Evolutionary conservation across 352 stramenopile species (phyloP).

Genomic region (Pythium brachiatum): DNA sequence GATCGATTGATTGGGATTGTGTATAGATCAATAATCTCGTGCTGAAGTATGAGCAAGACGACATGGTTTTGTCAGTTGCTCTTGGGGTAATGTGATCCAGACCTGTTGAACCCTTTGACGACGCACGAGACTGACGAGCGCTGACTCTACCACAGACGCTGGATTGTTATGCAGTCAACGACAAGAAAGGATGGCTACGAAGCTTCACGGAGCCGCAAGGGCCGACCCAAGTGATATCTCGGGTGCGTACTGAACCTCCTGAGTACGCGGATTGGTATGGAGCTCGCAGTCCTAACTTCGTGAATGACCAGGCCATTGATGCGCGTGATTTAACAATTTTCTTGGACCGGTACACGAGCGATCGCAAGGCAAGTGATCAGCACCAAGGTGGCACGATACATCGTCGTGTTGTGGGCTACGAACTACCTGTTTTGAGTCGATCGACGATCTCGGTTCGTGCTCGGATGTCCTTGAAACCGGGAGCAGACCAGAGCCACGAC

Average conservation of each 20-base stretch:
- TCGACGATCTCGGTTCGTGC: conserved; percentile 63
- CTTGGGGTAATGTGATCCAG: conserved; percentile 49
- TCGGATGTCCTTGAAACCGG: conserved; percentile 49
- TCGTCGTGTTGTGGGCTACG: conserved; percentile 76
- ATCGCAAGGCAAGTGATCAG: conserved; percentile 33
- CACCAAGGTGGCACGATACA: conserved; percentile 34
- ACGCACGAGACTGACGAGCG: background rate
- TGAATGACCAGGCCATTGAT: conserved; percentile 44
- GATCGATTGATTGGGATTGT: too few species aligned
- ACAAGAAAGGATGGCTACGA: conserved; percentile 50
- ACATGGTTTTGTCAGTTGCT: conserved; percentile 82
- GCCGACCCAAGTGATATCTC: conserved; percentile 27
- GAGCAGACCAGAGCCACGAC: conserved; percentile 17
- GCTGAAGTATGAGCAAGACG: conserved; percentile 86
- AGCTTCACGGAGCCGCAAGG: conserved; percentile 67
- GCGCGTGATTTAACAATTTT: conserved; percentile 83
- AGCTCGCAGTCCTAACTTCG: background rate
- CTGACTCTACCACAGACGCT: conserved; percentile 39
- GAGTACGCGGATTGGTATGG: background rate
- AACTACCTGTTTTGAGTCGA: conserved; percentile 71
- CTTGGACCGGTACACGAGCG: conserved; percentile 75
- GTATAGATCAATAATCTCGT: conserved; percentile 83
- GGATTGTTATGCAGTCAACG: conserved; percentile 72
- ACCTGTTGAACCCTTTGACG: background rate
- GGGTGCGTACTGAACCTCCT: conserved; percentile 12